Conservation (phyloP, 306 rosid genomes). For the Malus orientalis region DNA sequence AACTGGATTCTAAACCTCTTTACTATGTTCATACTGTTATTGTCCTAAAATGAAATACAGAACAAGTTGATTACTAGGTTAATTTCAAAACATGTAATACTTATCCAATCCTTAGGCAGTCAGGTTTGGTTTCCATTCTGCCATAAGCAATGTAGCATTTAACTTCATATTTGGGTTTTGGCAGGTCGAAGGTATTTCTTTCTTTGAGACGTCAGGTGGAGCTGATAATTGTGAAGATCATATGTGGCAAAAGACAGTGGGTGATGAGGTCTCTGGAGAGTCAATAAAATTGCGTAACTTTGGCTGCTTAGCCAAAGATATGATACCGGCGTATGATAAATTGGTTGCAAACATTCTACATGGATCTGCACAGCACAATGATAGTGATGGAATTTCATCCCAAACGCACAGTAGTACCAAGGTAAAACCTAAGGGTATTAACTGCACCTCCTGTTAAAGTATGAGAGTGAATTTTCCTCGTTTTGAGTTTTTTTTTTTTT, state of each 20-base stretch:
- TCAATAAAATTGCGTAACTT: slow-evolving; percentile 7
- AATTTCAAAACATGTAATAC: background rate
- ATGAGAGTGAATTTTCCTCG: background rate
- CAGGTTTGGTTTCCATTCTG: background rate
- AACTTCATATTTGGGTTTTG: slow-evolving; percentile 16
- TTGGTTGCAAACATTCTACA: slow-evolving; percentile 27
- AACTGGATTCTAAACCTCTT: background rate
- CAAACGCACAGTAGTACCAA: slow-evolving; percentile 15
- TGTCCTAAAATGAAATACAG: background rate
- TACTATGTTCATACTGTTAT: background rate
- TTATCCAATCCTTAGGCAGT: background rate
- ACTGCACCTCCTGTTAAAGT: background rate
- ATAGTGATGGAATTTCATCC: slow-evolving; percentile 17
- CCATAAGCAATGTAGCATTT: slow-evolving; percentile 2
- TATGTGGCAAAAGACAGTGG: slow-evolving; percentile 9
- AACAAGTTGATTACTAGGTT: background rate
- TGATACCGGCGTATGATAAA: slow-evolving; percentile 20
- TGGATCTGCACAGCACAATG: slow-evolving; percentile 21
- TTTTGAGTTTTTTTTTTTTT: background rate
- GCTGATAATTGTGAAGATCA: slow-evolving; percentile 24
- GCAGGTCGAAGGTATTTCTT: slow-evolving; percentile 78
- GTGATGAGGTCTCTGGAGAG: slow-evolving; percentile 20
- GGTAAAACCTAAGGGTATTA: slow-evolving; percentile 22
- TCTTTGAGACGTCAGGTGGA: slow-evolving; percentile 36
- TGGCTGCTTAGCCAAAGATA: slow-evolving; percentile 23